Conservation (phyloP, 2,329 filamentous ascomycete species). For the Trichoderma polysporum region DNA sequence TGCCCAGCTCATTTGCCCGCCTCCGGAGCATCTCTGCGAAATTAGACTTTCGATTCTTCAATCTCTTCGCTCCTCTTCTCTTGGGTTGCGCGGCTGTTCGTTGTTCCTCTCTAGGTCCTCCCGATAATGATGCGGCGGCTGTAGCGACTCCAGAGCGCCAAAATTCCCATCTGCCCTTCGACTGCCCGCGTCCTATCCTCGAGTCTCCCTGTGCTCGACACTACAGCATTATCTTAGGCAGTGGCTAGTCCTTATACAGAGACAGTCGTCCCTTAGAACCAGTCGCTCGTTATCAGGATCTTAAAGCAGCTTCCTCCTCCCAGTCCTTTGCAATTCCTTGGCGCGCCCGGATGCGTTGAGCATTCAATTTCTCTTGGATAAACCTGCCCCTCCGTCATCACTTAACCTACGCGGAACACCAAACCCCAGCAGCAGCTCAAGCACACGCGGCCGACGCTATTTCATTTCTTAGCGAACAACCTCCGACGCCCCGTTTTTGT, state of each 20-base stretch:
- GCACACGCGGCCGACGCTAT: conserved; percentile 10
- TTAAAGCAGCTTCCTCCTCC: neutral
- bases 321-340: neutral
- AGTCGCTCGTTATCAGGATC: conserved; percentile 13
- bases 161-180: neutral
- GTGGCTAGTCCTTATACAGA: neutral
- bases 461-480: conserved; percentile 7
- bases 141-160: conserved; percentile 1
- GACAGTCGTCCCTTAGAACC: neutral
- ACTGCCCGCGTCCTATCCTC: neutral
- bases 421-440: neutral
- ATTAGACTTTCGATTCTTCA: conserved; percentile 9
- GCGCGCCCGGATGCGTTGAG: conserved; percentile 9
- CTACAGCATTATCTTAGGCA: neutral
- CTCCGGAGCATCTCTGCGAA: conserved; percentile 6
- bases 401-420: neutral
- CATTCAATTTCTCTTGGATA: conserved; percentile 4
- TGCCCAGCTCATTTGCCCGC: conserved; percentile 12
- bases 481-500: neutral
- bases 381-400: conserved; percentile 17
- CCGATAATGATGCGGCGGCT: conserved; percentile 4
- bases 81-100: neutral
- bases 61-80: neutral
- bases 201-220: neutral
- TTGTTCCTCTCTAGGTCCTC: neutral